These are phyloP conservation scores for Fusarium domesticum DNA, from an alignment of 2,329 filamentous ascomycete genomes.

Conservation along the genomic window DNA sequence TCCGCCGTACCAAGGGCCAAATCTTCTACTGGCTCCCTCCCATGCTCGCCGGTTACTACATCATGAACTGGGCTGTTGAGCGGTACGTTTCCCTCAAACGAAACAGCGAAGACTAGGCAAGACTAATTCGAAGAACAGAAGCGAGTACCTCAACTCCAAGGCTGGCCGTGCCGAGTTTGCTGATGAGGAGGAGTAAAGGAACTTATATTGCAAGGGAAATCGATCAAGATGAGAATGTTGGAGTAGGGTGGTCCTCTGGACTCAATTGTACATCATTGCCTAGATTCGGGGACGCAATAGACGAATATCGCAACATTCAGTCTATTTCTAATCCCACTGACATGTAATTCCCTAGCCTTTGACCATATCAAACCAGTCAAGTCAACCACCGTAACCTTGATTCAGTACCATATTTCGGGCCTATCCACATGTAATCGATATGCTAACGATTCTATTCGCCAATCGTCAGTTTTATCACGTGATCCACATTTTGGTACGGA, in stretches of 20 bases:
- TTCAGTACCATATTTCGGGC: conserved; percentile 2
- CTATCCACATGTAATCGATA: conserved; percentile 23
- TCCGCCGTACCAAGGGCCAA: conserved; percentile 80
- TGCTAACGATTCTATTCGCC: conserved; percentile 22
- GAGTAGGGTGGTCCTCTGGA: conserved; percentile 32
- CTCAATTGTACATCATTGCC: conserved; percentile 43
- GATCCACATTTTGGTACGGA: conserved; percentile 14
- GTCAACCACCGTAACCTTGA: neutral
- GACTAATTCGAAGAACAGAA: conserved; percentile 48
- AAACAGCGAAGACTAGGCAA: neutral
- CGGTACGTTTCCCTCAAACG: conserved; percentile 72
- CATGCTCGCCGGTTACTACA: conserved; percentile 72
- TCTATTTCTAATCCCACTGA: conserved; percentile 14
- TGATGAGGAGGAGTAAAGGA: conserved; percentile 44
- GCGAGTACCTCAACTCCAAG: conserved; percentile 81
- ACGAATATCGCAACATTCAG: conserved; percentile 29
- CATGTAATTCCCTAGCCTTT: neutral
- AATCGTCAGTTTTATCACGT: conserved; percentile 17
- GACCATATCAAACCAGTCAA: too few relatives aligned
- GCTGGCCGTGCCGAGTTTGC: conserved; percentile 58
- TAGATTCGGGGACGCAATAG: conserved; percentile 40
- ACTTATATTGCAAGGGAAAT: conserved; percentile 10
- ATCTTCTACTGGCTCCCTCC: conserved; percentile 86
- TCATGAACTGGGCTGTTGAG: conserved; percentile 88
- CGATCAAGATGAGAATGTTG: conserved; percentile 13